Evolutionary conservation across 106 monocot genomes (phyloP).

Genomic region (Triglochin maritima): DNA sequence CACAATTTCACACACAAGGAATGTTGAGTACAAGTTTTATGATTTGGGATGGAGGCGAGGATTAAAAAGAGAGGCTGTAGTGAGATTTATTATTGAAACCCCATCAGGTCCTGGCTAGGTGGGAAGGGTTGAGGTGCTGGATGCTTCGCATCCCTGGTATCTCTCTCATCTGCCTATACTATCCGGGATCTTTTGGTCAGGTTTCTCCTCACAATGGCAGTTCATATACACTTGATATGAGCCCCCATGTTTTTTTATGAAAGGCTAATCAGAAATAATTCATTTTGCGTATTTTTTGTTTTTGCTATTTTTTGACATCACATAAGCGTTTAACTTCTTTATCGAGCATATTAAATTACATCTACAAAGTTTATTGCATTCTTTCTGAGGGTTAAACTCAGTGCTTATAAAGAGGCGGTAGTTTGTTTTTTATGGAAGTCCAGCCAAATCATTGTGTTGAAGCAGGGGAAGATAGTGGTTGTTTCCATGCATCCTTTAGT

Average conservation of each 20-base stretch:
- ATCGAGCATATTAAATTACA: too few relatives aligned
- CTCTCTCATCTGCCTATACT: neutral
- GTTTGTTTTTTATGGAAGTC: too few relatives aligned
- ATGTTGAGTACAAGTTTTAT: neutral
- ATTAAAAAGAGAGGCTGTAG: neutral
- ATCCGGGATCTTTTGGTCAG: neutral
- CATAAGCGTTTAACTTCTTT: neutral
- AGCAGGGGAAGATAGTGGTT: too few relatives aligned
- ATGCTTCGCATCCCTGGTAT: neutral
- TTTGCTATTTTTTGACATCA: neutral
- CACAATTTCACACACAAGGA: too few relatives aligned
- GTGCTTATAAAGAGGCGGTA: too few relatives aligned
- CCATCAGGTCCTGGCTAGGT: neutral
- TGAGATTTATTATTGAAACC: neutral
- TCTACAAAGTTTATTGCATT: too few relatives aligned
- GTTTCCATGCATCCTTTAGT: too few relatives aligned
- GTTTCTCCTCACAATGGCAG: constrained; percentile 2
- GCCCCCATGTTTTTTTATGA: neutral
- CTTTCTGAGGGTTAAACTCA: too few relatives aligned
- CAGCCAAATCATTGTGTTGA: too few relatives aligned
- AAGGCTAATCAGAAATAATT: neutral
- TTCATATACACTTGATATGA: constrained; percentile 5
- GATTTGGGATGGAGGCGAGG: neutral
- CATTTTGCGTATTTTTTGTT: neutral
- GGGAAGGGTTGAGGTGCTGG: neutral